Percentiles rank a stretch among this genome's conserved stretches.
Conservation (phyloP, 257 asterid species). For the Penstemon davidsonii region DNA sequence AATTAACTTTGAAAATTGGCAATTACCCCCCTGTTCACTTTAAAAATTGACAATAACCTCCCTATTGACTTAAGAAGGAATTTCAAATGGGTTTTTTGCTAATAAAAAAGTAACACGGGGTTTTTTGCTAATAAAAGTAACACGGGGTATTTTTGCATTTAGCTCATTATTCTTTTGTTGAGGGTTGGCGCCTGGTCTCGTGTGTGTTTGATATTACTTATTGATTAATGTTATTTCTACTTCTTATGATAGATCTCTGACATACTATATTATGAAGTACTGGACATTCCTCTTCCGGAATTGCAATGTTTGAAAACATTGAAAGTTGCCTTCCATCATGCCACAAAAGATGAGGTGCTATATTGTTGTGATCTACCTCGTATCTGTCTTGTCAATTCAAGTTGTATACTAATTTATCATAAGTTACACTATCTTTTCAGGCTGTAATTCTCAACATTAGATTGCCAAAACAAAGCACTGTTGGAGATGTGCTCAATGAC, state of each 20-base stretch:
- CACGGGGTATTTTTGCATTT: background rate
- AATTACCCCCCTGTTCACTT: too few relatives aligned
- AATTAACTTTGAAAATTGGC: too few relatives aligned
- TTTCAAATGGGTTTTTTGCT: too few relatives aligned
- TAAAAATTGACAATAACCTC: too few relatives aligned
- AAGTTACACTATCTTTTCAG: conserved; percentile 43
- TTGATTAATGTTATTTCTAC: conserved; percentile 25
- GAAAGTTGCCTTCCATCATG: conserved; percentile 94
- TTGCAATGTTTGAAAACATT: conserved; percentile 89
- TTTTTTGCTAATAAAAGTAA: too few relatives aligned
- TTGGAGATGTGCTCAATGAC: conserved; percentile 95
- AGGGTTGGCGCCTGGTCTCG: background rate
- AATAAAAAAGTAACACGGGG: too few relatives aligned
- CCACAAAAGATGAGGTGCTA: conserved; percentile 90
- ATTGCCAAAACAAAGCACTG: conserved; percentile 89
- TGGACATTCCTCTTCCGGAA: conserved; percentile 98
- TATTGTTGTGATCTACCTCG: conserved; percentile 7
- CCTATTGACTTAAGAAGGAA: too few relatives aligned
- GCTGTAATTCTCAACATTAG: conserved; percentile 80
- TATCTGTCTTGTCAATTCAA: conserved; percentile 6
- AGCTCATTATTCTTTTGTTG: too few relatives aligned
- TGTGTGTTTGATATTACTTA: background rate
- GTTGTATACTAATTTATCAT: conserved; percentile 3
- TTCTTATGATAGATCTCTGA: conserved; percentile 67
- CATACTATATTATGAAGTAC: conserved; percentile 89